Base-by-base conservation (phyloP, 2,329 filamentous ascomycete species). In the Metarhizium guizhouense region DNA sequence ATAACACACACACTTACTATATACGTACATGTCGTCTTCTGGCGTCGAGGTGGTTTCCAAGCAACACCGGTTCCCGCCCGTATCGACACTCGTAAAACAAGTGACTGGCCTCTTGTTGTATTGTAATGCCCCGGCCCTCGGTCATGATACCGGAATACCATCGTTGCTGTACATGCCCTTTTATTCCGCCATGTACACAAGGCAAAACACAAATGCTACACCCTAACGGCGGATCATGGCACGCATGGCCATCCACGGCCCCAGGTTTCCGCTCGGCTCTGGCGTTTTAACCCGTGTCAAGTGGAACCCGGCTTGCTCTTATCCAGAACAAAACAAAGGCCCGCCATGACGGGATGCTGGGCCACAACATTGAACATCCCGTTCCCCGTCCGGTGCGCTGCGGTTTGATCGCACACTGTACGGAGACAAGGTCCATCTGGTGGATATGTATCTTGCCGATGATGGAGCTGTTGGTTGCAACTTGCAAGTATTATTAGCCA, bases 321-420 rank as follows among this genome's bases (percentile, higher is more conserved):
- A 16, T 51, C 51, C 38, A 20, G 40, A 42, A 42, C 16, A 53
- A n/a, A 50, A 49, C 43, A 50, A 43, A 51, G 47, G 48, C 40
- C 47, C 30, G 20, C 40, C 52, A 30, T 32, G 10, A 38, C 30
- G 16, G 48, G 40, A 25, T 25, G 25, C 25, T 25, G 25, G 25
- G 47, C 51, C 55, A 51, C 55, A 48, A 54, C 55, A 47, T 34
- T 34, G 25, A 25, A 25, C 25, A 25, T 52, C 55, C 52, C 47
- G 47, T 52, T 36, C 52, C 52, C 42, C 43, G 34, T 48, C 55
- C 42, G 49, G 47, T 34, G 14, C 48, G 14, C 52, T 47, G 54
- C 29, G 10, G 32, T 14, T 47, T 4, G 38, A 29, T 30, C 42
- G 32, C 38, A 53, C 51, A 47, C 54, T 55, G 45, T 50, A 51